Percentiles rank a stretch among this genome's conserved stretches.
Conservation (phyloP, 2,329 filamentous ascomycete genomes). For the Fusarium chuoi region DNA sequence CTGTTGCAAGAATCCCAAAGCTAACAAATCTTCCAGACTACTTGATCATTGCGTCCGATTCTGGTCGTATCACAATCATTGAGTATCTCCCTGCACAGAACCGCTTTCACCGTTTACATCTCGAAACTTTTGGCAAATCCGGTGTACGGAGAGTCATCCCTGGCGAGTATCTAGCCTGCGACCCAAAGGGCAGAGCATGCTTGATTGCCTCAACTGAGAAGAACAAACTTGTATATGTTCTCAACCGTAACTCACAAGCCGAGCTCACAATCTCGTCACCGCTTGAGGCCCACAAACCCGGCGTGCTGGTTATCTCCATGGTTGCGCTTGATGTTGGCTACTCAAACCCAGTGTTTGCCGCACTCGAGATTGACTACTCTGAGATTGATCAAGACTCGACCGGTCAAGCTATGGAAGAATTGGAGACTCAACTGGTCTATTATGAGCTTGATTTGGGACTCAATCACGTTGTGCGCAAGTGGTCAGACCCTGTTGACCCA, state of each 20-base stretch:
- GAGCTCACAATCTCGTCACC: slow-evolving; percentile 97
- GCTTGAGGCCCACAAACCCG: slow-evolving; percentile 92
- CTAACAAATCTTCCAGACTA: slow-evolving; percentile 74
- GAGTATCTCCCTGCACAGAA: slow-evolving; percentile 91
- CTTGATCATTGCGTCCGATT: slow-evolving; percentile 94
- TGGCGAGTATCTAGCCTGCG: slow-evolving; percentile 93
- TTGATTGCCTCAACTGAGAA: slow-evolving; percentile 95
- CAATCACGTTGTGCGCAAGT: slow-evolving; percentile 96
- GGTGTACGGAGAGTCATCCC: slow-evolving; percentile 93
- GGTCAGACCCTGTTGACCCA: slow-evolving; percentile 93
- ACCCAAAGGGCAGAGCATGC: slow-evolving; percentile 95
- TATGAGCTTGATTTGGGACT: slow-evolving; percentile 97
- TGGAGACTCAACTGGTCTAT: slow-evolving; percentile 93
- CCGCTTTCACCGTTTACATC: slow-evolving; percentile 86
- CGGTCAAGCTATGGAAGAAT: slow-evolving; percentile 80
- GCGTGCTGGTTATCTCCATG: slow-evolving; percentile 88
- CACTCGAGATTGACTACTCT: slow-evolving; percentile 91
- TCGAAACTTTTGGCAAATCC: slow-evolving; percentile 98
- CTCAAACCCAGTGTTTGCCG: slow-evolving; percentile 95
- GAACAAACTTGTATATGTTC: slow-evolving; percentile 98
- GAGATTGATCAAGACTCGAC: slow-evolving; percentile 92
- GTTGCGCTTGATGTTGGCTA: slow-evolving; percentile 94
- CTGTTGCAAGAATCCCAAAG: slow-evolving; percentile 37
- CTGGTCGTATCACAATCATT: slow-evolving; percentile 91
- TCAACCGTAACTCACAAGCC: slow-evolving; percentile 94